Evolutionary conservation across 352 stramenopile species (phyloP).

Genomic region (Pythium apleroticum): DNA sequence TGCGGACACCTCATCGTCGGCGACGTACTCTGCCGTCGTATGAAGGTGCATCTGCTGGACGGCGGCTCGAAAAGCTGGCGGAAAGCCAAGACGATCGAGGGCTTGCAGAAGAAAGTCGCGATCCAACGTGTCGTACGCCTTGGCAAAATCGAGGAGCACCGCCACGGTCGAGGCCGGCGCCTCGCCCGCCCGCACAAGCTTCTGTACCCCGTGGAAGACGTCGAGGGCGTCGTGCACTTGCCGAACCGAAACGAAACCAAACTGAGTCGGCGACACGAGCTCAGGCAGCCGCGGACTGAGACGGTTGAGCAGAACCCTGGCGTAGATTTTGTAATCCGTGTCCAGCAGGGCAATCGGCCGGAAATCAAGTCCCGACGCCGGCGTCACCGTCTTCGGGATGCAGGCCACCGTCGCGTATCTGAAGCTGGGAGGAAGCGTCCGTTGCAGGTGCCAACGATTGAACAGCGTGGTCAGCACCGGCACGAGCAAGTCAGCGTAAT

Average conservation of each 20-base stretch:
- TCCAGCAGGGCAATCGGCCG: background rate
- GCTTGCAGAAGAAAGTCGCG: background rate
- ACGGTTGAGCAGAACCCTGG: background rate
- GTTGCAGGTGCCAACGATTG: background rate
- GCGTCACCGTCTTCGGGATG: constrained; percentile 3
- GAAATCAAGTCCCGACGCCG: background rate
- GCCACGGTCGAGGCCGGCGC: background rate
- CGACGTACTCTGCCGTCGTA: background rate
- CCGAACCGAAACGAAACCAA: background rate
- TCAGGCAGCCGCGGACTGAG: background rate
- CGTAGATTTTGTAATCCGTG: constrained; percentile 10
- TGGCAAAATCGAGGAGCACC: constrained; percentile 5
- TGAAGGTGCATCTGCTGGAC: background rate
- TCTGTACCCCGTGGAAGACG: background rate
- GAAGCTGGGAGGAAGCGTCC: constrained; percentile 1
- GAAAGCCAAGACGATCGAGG: background rate
- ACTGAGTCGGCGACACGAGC: background rate
- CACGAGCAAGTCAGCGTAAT: background rate
- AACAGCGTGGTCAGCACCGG: background rate
- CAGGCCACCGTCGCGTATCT: background rate
- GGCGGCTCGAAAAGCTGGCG: background rate
- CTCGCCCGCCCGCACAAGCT: background rate
- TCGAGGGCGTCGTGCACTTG: background rate
- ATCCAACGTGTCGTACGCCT: constrained; percentile 12
- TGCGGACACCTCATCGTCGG: background rate